phyloP scores from a whole-genome alignment of 306 rosid species.

The Prunus campanulata region DNA sequence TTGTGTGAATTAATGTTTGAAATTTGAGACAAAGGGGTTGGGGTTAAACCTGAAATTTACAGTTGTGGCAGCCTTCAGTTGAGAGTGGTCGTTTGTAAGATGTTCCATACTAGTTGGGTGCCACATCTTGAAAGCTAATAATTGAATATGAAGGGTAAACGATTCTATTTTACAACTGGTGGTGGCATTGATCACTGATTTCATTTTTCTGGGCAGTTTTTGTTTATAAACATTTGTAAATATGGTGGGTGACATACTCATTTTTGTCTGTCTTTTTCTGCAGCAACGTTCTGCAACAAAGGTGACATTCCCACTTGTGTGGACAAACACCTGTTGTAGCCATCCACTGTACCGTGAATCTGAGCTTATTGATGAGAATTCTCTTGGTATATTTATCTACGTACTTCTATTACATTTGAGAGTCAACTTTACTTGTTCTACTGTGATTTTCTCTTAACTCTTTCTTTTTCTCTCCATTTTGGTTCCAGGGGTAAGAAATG shows the following conservation, averaged over 20 bases:
- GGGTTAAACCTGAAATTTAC: not conserved
- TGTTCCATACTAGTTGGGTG: not conserved
- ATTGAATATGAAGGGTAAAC: not conserved
- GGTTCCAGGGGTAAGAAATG: constrained; percentile 81
- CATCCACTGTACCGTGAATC: constrained; percentile 95
- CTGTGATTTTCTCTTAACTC: not conserved
- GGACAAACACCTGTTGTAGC: constrained; percentile 99
- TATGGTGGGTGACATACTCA: constrained; percentile 18
- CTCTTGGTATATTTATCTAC: constrained; percentile 55
- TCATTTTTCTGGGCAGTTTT: not conserved
- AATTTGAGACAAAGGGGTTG: not conserved
- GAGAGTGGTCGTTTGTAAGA: not conserved
- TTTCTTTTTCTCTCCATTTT: constrained; percentile 1
- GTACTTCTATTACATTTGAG: not conserved
- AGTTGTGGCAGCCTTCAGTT: not conserved
- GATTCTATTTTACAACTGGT: not conserved
- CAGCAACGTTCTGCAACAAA: constrained; percentile 98
- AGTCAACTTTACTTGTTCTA: constrained; percentile 10
- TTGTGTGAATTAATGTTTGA: not conserved
- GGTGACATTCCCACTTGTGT: constrained; percentile 97
- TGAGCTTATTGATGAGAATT: constrained; percentile 75
- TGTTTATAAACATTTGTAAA: constrained; percentile 2
- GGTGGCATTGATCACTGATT: not conserved
- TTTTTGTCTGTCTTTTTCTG: constrained; percentile 8
- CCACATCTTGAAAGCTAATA: not conserved